These are phyloP conservation scores for Pythium phragmitis DNA, from an alignment of 352 stramenopile genomes.

Conservation along the genomic window DNA sequence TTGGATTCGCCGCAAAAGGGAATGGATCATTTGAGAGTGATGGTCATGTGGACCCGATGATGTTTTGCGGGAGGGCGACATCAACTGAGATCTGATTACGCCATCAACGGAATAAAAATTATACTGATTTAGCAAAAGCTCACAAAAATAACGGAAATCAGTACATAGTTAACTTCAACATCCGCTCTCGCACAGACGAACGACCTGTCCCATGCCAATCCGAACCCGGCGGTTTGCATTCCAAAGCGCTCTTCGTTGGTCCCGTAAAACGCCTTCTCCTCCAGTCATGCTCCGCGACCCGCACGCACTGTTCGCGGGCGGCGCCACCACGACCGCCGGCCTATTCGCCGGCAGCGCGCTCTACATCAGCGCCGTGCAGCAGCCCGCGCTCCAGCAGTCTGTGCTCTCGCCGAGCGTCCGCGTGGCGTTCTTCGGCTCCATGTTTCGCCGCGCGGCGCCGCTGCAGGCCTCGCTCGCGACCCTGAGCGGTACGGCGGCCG, in stretches of 20 bases:
- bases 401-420: conserved; percentile 12
- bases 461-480: conserved; percentile 24
- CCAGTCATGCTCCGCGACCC: background rate
- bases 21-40: background rate
- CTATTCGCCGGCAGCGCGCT: conserved; percentile 35
- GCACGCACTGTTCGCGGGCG: background rate
- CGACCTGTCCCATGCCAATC: background rate
- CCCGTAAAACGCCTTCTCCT: background rate
- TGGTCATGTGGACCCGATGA: background rate
- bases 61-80: background rate
- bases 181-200: background rate
- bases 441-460: conserved; percentile 28
- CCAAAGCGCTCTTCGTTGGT: background rate
- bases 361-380: conserved; percentile 38
- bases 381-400: conserved; percentile 24
- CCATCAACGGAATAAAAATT: background rate
- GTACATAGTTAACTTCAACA: background rate
- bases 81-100: too few species aligned
- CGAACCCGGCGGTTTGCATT: background rate
- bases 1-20: too few species aligned
- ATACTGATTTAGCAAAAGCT: too few species aligned
- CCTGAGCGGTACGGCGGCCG: conserved; percentile 26
- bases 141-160: background rate
- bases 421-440: conserved; percentile 30
- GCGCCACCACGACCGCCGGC: conserved; percentile 19